Evolutionary conservation across 768 basidiomycete genomes (phyloP).

Genomic region (Leucosporidium yakuticum): DNA sequence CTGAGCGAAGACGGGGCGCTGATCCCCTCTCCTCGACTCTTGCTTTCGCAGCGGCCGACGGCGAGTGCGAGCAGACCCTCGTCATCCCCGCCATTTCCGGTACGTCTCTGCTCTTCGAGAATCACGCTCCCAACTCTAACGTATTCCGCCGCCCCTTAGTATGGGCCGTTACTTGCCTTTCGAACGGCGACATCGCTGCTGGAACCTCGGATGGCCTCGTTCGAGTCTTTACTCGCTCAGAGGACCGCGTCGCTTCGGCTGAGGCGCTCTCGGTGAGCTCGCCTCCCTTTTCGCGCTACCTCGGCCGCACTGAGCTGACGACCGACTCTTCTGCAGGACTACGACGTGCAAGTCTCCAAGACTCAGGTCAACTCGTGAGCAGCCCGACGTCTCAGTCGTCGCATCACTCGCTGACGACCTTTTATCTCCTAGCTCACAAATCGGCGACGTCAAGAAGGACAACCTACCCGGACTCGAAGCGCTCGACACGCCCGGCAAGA

Average conservation of each 20-base stretch:
- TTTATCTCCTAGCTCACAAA: conserved; percentile 53
- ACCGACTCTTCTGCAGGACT: conserved; percentile 38
- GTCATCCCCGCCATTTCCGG: conserved; percentile 83
- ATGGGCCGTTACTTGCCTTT: conserved; percentile 82
- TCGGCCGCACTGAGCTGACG: neutral
- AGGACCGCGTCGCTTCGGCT: conserved; percentile 14
- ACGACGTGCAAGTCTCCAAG: conserved; percentile 67
- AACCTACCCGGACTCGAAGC: conserved; percentile 85
- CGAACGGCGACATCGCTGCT: conserved; percentile 85
- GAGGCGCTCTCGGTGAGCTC: conserved; percentile 17
- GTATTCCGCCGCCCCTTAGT: no score
- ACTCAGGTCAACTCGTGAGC: conserved; percentile 64
- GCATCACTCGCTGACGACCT: neutral
- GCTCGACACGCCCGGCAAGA: conserved; percentile 72
- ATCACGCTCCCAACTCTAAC: no score
- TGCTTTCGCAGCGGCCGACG: conserved; percentile 52
- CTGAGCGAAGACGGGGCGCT: neutral
- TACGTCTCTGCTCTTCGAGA: no score
- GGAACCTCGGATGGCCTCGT: conserved; percentile 83
- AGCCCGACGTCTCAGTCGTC: neutral
- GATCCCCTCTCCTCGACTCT: neutral
- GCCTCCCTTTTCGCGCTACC: neutral
- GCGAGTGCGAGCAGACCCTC: conserved; percentile 79
- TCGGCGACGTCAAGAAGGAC: conserved; percentile 87
- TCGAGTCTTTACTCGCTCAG: conserved; percentile 65